These are phyloP conservation scores for Amyloporia xantha DNA, from an alignment of 768 basidiomycete genomes.

Conservation along the genomic window DNA sequence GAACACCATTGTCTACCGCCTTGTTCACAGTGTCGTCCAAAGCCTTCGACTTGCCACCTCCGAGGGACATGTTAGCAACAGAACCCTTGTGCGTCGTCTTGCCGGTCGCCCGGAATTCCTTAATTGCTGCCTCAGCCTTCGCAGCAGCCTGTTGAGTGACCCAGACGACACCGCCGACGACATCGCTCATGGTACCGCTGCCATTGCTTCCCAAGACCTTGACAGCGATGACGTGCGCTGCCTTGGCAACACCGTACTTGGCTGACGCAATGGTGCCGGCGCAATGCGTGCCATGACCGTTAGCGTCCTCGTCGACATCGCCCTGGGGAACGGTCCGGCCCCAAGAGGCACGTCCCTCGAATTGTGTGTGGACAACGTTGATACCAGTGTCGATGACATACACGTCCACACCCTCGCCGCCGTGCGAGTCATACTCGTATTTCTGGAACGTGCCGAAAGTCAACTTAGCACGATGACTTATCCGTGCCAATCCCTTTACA, in stretches of 20 bases:
- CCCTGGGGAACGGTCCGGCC: slow-evolving; percentile 85
- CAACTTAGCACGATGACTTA: slow-evolving; percentile 80
- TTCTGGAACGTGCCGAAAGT: slow-evolving; percentile 75
- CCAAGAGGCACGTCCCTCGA: slow-evolving; percentile 87
- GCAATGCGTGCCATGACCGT: slow-evolving; percentile 94
- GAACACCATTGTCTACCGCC: slow-evolving; percentile 78
- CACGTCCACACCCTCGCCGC: slow-evolving; percentile 93
- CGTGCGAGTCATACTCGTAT: slow-evolving; percentile 64
- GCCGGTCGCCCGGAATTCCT: slow-evolving; percentile 65
- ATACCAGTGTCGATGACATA: slow-evolving; percentile 88
- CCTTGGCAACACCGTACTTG: slow-evolving; percentile 95
- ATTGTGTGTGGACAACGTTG: slow-evolving; percentile 78
- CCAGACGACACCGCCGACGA: slow-evolving; percentile 82
- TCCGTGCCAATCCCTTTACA: slow-evolving; percentile 86
- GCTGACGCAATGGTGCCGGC: slow-evolving; percentile 93
- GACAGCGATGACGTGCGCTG: slow-evolving; percentile 81
- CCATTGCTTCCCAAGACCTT: slow-evolving; percentile 95
- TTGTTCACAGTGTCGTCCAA: slow-evolving; percentile 81
- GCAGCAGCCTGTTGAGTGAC: slow-evolving; percentile 49
- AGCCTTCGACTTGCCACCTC: slow-evolving; percentile 85
- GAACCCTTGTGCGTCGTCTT: slow-evolving; percentile 87
- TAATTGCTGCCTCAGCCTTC: slow-evolving; percentile 54
- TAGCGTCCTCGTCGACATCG: slow-evolving; percentile 84
- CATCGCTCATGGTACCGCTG: slow-evolving; percentile 92
- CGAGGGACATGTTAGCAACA: slow-evolving; percentile 96